Evolutionary conservation across 1,284 basidiomycete genomes (phyloP), one percentile per base, ranked within the genome.

Genomic region (Apiotrichum porosum): DNA sequence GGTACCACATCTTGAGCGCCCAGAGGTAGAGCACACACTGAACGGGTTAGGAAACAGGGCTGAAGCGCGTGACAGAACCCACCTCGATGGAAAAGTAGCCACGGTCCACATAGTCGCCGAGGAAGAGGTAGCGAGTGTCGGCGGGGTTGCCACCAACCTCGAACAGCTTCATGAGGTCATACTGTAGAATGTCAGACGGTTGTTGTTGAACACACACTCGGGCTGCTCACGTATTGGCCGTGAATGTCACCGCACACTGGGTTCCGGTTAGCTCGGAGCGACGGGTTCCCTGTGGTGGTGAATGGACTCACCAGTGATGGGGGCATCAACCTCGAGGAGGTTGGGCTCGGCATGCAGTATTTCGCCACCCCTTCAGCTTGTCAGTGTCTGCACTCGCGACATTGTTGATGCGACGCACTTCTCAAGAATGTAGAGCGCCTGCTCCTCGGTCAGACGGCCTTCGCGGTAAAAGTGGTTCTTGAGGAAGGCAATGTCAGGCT

Each of bases 391-490:
- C 37, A n/a, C 26, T 40, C n/a, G 33, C 13, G 14, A 12, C n/a
- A 34, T n/a, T 31, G 26, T 14, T 34, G 17, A 13, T 12, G 28
- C 9, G 6, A 60, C 70, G 44, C 53, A 73, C 71, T 84, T 85
- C 53, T 85, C 81, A 47, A 95, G 75, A 65, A 94, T 94, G 76
- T 83, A 92, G 47, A 90, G 69, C 15, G 89, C 89, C 73, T 93
- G 88, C 49, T 92, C 88, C 71, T 95, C 90, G 22, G 84, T 90
- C 62, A 95, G 66, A 41, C 90, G 78, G 0, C 94, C 94, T 73
- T 97, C 94, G 46, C 93, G 84, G 73, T 97, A 97, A 69, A 98
- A 97, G 75, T 98, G 94, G 65, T 97, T 97, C 79, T 98, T 98
- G 56, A 98, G 79, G 74, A 94, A 98, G 28, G 89, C 91, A 63